Base-by-base conservation (phyloP, 148 eudicot species). In the Arctostaphylos glauca region DNA sequence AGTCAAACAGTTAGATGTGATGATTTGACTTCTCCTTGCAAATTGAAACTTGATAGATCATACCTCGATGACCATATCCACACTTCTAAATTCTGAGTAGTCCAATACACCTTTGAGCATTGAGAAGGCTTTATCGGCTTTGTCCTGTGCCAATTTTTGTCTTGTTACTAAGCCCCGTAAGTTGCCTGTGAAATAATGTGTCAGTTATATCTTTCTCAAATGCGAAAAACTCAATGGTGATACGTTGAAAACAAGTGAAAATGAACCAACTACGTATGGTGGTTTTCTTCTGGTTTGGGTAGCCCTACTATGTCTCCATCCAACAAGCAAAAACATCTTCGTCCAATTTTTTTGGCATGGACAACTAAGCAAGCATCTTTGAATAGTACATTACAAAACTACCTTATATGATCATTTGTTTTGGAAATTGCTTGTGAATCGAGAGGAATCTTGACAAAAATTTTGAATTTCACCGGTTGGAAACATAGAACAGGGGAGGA, bases 61-160 rank as follows among this genome's bases (percentile, higher is more conserved):
- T 9, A 94, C 99, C 98, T 96, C 98, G 50, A 96, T 94, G 85
- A 96, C 99, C 97, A 96, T 89, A 87, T 96, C 99, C 74, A 88
- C 97, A 83, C 94, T 91, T 84, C 83, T 86, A 81, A 96, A 93
- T 70, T 94, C 98, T 71, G 95, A 80, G 89, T 96, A 96, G 84
- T 96, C 98, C 89, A 94, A 80, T 44, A 84, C 94, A 80, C 99
- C 99, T 91, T 91, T 93, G 80, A 96, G 90, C 90, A 92, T 77
- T 48, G 89, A 90, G 81, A 93, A 87, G 81, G 98, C 97, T 84
- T 94, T 94, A 60, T 90, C 91, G 21, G 94, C 99, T 89, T 88
- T 93, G 77, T 91, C 94, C 71, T 88, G 86, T 78, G 89, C 79
- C 86, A 96, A 89, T 86, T 84, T 93, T 60, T 96, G 93, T 81